Conservation (phyloP, 169 alveolate species). For the Plasmodium vivax region DNA sequence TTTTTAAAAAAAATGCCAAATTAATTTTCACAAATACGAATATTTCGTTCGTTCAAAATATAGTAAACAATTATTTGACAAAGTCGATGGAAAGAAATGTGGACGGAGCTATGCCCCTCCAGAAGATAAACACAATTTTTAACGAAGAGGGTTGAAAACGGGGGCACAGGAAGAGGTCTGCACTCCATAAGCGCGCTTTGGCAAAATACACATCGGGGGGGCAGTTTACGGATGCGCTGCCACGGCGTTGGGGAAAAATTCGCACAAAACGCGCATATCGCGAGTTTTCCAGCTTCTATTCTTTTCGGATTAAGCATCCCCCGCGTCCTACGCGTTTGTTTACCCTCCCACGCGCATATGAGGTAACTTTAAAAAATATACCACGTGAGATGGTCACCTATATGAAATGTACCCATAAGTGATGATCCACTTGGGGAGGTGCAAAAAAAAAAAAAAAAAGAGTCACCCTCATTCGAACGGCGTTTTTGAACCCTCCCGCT, state of each 20-base stretch:
- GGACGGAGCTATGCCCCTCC: constrained; percentile 40
- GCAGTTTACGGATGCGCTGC: background rate
- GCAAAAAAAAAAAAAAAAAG: background rate
- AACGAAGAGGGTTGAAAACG: background rate
- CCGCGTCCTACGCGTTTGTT: background rate
- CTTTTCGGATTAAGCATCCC: background rate
- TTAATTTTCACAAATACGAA: constrained; percentile 32
- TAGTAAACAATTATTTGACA: constrained; percentile 31
- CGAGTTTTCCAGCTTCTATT: background rate
- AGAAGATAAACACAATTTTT: constrained; percentile 40
- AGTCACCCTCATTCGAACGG: background rate
- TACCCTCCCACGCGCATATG: background rate
- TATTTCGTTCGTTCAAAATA: constrained; percentile 54
- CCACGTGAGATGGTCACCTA: background rate
- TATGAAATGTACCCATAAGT: background rate
- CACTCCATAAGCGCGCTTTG: background rate
- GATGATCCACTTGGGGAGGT: background rate
- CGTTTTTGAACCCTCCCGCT: background rate
- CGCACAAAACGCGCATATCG: background rate
- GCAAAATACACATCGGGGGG: background rate
- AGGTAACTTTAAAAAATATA: background rate
- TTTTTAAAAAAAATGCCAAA: constrained; percentile 30
- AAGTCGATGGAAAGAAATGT: constrained; percentile 8
- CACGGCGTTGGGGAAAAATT: background rate
- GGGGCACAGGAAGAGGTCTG: background rate